A percentile compares a stretch with the other conserved stretches of the same genome.
Conservation (phyloP, 768 basidiomycete species). For the Cystofilobasidium bisporidii region DNA sequence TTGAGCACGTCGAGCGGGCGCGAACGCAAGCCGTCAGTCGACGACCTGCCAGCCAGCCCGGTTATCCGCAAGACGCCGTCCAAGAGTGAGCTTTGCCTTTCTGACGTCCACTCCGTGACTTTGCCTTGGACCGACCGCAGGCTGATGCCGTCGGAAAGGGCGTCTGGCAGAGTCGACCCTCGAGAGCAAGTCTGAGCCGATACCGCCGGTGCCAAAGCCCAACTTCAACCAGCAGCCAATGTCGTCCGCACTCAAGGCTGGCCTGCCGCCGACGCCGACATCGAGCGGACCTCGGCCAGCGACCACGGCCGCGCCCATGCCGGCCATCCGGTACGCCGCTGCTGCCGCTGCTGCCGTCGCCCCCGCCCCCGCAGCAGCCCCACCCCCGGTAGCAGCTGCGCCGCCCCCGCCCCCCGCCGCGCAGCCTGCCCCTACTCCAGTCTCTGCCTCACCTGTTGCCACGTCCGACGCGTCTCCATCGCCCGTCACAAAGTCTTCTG, state of each 20-base stretch:
- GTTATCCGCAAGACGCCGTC: constrained; percentile 36
- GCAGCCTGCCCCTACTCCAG: background rate
- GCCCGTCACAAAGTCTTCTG: constrained; percentile 41
- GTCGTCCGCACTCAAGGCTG: constrained; percentile 64
- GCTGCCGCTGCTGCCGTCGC: constrained; percentile 65
- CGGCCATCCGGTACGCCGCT: constrained; percentile 82
- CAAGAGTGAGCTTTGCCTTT: constrained; percentile 46
- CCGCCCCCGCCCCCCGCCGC: background rate
- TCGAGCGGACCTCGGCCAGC: constrained; percentile 19
- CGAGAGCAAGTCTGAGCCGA: constrained; percentile 44
- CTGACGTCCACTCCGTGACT: too few species aligned
- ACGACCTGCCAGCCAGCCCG: constrained; percentile 34
- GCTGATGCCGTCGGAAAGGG: background rate
- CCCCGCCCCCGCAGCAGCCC: constrained; percentile 32
- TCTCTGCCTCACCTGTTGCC: constrained; percentile 1
- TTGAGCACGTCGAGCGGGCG: constrained; percentile 19
- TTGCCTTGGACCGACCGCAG: too few species aligned
- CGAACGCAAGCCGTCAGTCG: constrained; percentile 4
- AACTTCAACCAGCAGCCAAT: constrained; percentile 74
- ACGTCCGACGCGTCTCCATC: constrained; percentile 36
- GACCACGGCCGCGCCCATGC: constrained; percentile 42
- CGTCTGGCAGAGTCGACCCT: constrained; percentile 30
- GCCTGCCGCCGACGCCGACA: constrained; percentile 40
- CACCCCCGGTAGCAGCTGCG: background rate
- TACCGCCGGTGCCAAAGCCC: constrained; percentile 41